Conservation (phyloP, 2,329 filamentous ascomycete species). For the Nectriaceae sp. region DNA sequence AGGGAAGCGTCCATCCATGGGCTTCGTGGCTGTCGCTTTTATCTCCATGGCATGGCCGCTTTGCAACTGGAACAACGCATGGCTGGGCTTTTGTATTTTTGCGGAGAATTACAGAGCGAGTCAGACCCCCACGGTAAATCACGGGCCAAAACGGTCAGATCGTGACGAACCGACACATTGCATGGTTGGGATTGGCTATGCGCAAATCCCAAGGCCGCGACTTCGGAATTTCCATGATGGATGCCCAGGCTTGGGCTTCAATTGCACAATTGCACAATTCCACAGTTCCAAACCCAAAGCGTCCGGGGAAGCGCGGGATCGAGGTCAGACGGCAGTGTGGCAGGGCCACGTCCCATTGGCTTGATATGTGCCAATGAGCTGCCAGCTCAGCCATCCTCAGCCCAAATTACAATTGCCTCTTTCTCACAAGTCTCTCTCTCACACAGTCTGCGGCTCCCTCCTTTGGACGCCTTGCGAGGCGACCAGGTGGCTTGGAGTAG, state of each 20-base stretch:
- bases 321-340: conserved; percentile 1
- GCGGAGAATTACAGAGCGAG: conserved; percentile 3
- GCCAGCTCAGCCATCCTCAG: not conserved
- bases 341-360: conserved; percentile 6
- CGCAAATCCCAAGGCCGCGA: not conserved
- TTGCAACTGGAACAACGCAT: not conserved
- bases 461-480: not conserved
- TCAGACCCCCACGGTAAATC: conserved; percentile 1
- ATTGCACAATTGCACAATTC: not conserved
- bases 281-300: conserved; percentile 7
- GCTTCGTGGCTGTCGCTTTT: not conserved
- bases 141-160: not conserved
- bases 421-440: not conserved
- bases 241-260: not conserved
- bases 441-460: not conserved
- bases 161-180: not conserved
- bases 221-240: conserved; percentile 5
- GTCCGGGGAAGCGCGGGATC: conserved; percentile 1
- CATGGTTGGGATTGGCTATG: not conserved
- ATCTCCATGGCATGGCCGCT: not conserved
- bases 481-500: conserved; percentile 5
- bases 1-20: not conserved
- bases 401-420: conserved; percentile 12
- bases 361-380: conserved; percentile 6
- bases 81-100: conserved; percentile 3